Percentiles rank a stretch among this genome's conserved stretches.
These are phyloP conservation scores for Arthrobotrys conoides DNA, from an alignment of 2,329 filamentous ascomycete species.

Conservation along the genomic window DNA sequence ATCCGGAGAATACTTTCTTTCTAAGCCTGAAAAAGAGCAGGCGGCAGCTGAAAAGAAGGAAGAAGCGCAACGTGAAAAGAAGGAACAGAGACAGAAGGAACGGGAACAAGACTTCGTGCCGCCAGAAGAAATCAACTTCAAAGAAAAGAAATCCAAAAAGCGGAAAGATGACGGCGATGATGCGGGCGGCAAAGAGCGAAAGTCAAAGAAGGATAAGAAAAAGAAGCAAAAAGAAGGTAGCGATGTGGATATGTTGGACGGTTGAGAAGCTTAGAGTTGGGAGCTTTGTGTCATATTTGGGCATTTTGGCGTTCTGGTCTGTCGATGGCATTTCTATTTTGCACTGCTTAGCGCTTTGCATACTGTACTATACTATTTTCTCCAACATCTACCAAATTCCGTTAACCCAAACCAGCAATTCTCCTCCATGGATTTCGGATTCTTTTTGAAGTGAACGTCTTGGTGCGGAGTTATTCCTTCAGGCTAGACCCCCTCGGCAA, in stretches of 20 bases:
- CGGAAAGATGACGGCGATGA: constrained; percentile 51
- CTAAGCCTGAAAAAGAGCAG: constrained; percentile 91
- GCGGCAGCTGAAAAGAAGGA: constrained; percentile 82
- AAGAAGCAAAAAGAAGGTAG: constrained; percentile 40
- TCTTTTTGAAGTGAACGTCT: constrained; percentile 27
- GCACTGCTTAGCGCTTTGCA: constrained; percentile 48
- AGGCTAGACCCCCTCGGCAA: constrained; percentile 30
- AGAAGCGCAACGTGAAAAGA: constrained; percentile 88
- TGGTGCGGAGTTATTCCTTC: constrained; percentile 24
- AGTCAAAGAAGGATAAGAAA: constrained; percentile 58
- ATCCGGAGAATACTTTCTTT: constrained; percentile 95
- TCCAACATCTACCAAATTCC: constrained; percentile 18
- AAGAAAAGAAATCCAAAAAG: constrained; percentile 57
- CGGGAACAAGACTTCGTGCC: constrained; percentile 88
- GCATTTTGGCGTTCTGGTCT: constrained; percentile 54
- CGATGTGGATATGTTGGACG: constrained; percentile 35
- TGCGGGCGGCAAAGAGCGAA: constrained; percentile 33
- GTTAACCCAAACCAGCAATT: not conserved
- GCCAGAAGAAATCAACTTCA: constrained; percentile 76
- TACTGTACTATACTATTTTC: constrained; percentile 47
- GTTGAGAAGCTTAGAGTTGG: constrained; percentile 9
- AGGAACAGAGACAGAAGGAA: constrained; percentile 88
- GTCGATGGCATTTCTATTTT: constrained; percentile 21
- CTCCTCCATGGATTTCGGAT: constrained; percentile 27
- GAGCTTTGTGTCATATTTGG: constrained; percentile 5